Conservation (phyloP, 2,329 filamentous ascomycete species). For the Fusarium heterosporum region DNA sequence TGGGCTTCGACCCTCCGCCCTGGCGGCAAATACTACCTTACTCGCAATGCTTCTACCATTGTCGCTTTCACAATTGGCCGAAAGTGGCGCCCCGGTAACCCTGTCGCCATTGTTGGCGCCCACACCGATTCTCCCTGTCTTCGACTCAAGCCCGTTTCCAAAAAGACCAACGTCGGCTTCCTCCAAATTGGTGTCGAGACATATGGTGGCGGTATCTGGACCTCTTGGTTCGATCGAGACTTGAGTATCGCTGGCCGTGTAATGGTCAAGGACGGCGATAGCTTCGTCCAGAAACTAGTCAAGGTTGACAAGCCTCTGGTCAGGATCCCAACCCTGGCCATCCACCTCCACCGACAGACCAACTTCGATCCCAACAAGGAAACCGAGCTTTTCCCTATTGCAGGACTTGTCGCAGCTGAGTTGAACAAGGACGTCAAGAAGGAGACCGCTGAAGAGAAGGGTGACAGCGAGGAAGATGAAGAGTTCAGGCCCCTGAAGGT, state of each 20-base stretch:
- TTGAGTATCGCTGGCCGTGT: constrained; percentile 89
- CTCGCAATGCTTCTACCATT: constrained; percentile 91
- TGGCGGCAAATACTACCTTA: constrained; percentile 96
- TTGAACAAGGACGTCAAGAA: constrained; percentile 78
- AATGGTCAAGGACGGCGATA: constrained; percentile 79
- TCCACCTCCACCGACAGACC: constrained; percentile 88
- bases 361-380: constrained; percentile 97
- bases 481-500: constrained; percentile 81
- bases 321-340: constrained; percentile 91
- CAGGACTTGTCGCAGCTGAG: constrained; percentile 86
- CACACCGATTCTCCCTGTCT: constrained; percentile 96
- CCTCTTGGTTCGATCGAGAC: constrained; percentile 98
- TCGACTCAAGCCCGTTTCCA: constrained; percentile 93
- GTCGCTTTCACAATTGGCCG: constrained; percentile 91
- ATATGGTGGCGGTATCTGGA: constrained; percentile 97
- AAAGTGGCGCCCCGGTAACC: constrained; percentile 91
- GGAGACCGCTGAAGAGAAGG: constrained; percentile 55
- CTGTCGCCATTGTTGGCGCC: constrained; percentile 91
- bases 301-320: constrained; percentile 92
- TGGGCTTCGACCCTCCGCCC: constrained; percentile 85
- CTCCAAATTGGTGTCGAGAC: constrained; percentile 96
- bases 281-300: constrained; percentile 84
- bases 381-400: constrained; percentile 93
- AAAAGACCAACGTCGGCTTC: constrained; percentile 87
- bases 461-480: constrained; percentile 52